Percentiles rank a stretch among this genome's conserved stretches.
Conservation (phyloP, 2,329 filamentous ascomycete genomes). For the Didymellaceae sp. region DNA sequence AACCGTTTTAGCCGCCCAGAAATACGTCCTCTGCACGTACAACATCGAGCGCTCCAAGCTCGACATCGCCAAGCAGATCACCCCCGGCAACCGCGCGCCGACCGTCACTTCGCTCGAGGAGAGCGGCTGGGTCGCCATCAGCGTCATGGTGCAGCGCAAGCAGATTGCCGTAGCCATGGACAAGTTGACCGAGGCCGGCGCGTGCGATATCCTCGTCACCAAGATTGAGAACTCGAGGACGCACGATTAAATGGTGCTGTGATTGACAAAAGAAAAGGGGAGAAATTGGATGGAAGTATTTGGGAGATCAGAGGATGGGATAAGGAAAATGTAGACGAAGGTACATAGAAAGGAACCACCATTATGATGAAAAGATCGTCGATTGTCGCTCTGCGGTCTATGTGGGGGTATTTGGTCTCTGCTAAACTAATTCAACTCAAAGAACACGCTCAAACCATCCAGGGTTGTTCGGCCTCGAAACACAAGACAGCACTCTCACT, state of each 20-base stretch:
- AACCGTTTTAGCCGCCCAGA: conserved; percentile 73
- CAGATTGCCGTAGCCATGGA: conserved; percentile 88
- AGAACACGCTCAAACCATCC: too few relatives aligned
- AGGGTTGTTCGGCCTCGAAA: too few relatives aligned
- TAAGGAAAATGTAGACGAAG: not conserved
- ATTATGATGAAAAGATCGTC: too few relatives aligned
- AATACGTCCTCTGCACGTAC: conserved; percentile 94
- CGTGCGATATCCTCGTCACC: conserved; percentile 83
- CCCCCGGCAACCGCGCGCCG: conserved; percentile 90
- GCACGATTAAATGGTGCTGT: too few relatives aligned
- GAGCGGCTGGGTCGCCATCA: conserved; percentile 92
- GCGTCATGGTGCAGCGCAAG: conserved; percentile 90
- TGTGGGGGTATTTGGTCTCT: conserved; percentile 8
- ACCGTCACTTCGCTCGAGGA: conserved; percentile 90
- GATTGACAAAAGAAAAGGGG: too few relatives aligned
- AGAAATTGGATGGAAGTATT: not conserved
- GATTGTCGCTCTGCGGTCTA: too few relatives aligned
- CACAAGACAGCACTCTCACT: too few relatives aligned
- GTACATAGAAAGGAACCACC: not conserved
- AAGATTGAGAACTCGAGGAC: conserved; percentile 78
- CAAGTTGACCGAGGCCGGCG: conserved; percentile 75
- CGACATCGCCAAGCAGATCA: conserved; percentile 73
- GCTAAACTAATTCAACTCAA: not conserved
- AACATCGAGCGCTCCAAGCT: conserved; percentile 81
- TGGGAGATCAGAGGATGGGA: too few relatives aligned